Conservation (phyloP, 257 asterid species). For the Nicotiana attenuata region DNA sequence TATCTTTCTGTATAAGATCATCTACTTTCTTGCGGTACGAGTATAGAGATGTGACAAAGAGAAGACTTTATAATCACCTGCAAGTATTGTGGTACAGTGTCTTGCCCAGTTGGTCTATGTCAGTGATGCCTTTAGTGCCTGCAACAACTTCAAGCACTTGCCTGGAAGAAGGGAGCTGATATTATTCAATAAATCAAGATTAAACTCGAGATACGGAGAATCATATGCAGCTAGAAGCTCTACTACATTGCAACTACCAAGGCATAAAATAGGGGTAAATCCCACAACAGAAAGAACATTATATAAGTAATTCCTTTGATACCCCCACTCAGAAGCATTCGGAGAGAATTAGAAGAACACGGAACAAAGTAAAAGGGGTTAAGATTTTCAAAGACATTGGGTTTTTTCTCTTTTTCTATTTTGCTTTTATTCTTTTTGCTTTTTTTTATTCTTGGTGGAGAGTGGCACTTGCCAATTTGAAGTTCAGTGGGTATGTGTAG, state of each 20-base stretch:
- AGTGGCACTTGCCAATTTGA: neutral
- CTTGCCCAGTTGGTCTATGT: conserved; percentile 66
- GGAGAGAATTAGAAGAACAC: neutral
- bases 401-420: neutral
- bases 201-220: neutral
- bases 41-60: neutral
- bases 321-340: neutral
- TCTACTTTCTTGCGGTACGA: neutral
- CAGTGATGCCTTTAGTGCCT: conserved; percentile 75
- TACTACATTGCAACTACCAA: neutral
- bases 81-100: conserved; percentile 81
- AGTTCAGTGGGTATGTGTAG: neutral
- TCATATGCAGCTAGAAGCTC: neutral
- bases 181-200: conserved; percentile 9
- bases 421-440: neutral
- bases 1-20: neutral
- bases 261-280: neutral
- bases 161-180: conserved; percentile 27
- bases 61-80: conserved; percentile 38
- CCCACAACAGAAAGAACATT: neutral
- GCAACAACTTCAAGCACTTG: conserved; percentile 97
- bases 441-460: neutral
- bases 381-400: neutral
- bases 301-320: neutral
- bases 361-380: neutral